Evolutionary conservation across 768 basidiomycete species (phyloP), one percentile per base, ranked within the genome.

Genomic region (Pleurotus djamor): DNA sequence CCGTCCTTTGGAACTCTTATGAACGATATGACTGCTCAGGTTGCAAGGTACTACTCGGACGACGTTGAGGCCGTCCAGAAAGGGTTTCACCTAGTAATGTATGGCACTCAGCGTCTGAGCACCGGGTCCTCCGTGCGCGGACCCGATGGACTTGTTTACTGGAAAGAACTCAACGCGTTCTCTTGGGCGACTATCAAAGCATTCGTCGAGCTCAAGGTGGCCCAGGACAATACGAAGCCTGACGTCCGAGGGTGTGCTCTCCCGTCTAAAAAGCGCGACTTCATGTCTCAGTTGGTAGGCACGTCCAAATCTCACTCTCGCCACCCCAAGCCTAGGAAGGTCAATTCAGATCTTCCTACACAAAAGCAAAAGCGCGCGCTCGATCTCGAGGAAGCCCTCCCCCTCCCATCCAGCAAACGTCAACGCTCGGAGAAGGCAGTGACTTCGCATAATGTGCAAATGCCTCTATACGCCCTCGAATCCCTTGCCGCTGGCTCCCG

Each of bases 241-340:
- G 21, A 28, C 21, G 21, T 28, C 21, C 77, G 9, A 75, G 91
- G 1, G 60, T 67, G 32, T 91, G 91, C 89, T 33, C 21, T 28
- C 21, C 21, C 21, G 21, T 28, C 21, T 28, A 28, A 28, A 28
- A 28, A 28, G 21, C 21, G 21, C 1, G 21, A 28, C 21, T 28
- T 28, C 21, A 28, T 28, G 21, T 28, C 21, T 28, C 21, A 28
- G 21, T 28, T 28, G 21, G 21, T 28, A 28, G 21, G 21, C 21
- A 28, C 21, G 21, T 28, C 21, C 21, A 28, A 28, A 28, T 28
- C 21, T 28, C 21, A 28, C 21, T 28, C 21, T 28, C 21, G 21
- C 21, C 21, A 3, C 21, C 21, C 21, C 21, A 1, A 28, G 21
- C 21, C 21, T 28, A 28, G 21, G 21, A 28, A 1, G 21, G 21